Evolutionary conservation across 2,329 filamentous ascomycete genomes (phyloP), one percentile per base, ranked within the genome.

Genomic region (Xylaria sp.): DNA sequence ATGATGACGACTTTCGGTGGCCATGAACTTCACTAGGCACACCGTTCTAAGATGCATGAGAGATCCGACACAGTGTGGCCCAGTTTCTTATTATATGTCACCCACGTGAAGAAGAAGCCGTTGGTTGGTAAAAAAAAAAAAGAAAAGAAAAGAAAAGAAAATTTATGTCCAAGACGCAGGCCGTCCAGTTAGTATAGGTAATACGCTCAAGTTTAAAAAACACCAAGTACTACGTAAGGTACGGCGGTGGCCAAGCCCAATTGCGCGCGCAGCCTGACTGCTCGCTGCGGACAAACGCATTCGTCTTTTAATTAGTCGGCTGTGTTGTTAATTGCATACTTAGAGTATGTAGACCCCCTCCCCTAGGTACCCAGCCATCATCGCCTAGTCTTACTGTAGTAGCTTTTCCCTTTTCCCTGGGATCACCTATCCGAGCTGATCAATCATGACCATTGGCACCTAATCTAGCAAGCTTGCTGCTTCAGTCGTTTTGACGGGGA

Each of bases 271-370:
- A 63, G 63, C 63, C 60, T 47, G 63, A 60, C 55, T 32, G 53
- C 50, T 61, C 65, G 68, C 42, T 40, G 57, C 61, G 66, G 62
- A 63, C 42, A 63, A 48, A 58, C 62, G 50, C 63, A 66, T 55
- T 44, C 27, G 5, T 60, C 63, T 50, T 55, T 60, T 60, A 47
- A 66, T 69, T 59, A 54, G 59, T 63, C 63, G 63, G 63, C 63
- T 65, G 59, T 37, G 54, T 54, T 54, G 63, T 66, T 51, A 32
- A 59, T 63, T 44, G 35, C 55, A 44, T 27, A 29, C 6, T 3
- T 27, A 10, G 10, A 10, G 3, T 42, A n/a, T 53, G 58, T 57
- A 48, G 32, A 27, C 35, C 62, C 62, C 29, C 53, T 25, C 29
- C 54, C 27, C 40, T 44, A 18, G n/a, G n/a, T n/a, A n/a, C n/a